Base-by-base conservation (phyloP, 78 protist species). In the Dictyostelium firmibasis region DNA sequence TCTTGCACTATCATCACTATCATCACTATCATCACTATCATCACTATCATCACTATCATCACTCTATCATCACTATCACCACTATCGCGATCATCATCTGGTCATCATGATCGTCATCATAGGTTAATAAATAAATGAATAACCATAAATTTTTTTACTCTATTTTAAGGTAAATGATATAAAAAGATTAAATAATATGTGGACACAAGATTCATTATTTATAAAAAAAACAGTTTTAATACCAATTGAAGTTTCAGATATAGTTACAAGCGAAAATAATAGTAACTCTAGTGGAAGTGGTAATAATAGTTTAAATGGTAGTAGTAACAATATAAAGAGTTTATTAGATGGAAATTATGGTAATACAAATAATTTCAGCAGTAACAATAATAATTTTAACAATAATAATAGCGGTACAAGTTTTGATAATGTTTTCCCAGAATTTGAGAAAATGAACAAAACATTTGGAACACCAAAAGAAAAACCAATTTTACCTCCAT, bases 161-260 rank as follows among this genome's bases (percentile, higher is more conserved):
- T n/a, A n/a, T n/a, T n/a, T n/a, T n/a, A 41, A 87, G 93, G 79
- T 87, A 35, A 75, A 64, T 11, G 94, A 89, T 31, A 47, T 89
- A n/a, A 89, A 89, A 41, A 79, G 94, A 89, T 11, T 70, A 13
- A 89, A 89, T 67, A 89, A 89, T 14, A 64, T 89, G 25, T 89
- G 87, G 86, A 50, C 92, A 18, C 69, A 72, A 36, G 86, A 78
- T 50, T 67, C 94, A 44, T 31, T 89, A 16, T 70, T 81, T 81
- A 36, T 89, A 47, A 89, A 81, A 44, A 89, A 89, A 33, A 81
- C 79, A 18, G 9, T 89, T 25, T 31, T 70, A 25, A 89, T 89
- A 25, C 94, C 94, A 38, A 47, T 75, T 9, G 79, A 67, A 50
- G 44, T 10, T 9, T 64, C 70, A 23, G 74, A 86, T 44, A 27